These are phyloP conservation scores for Cerioporus squamosus DNA, from an alignment of 1,284 basidiomycete genomes.

Conservation along the genomic window DNA sequence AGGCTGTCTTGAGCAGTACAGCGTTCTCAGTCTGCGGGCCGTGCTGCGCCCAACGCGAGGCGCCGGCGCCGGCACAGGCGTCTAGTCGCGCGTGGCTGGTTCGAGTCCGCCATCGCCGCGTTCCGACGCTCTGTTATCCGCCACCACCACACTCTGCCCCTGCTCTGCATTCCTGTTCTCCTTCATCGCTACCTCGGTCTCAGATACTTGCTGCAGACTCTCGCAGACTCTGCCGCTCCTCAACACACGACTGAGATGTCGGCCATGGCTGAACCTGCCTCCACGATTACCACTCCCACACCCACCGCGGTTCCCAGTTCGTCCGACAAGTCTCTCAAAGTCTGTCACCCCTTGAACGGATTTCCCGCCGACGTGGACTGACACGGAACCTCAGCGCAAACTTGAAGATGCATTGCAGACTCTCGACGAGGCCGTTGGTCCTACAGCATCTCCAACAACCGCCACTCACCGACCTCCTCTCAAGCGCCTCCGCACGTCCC, in stretches of 20 bases:
- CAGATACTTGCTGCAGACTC: no score
- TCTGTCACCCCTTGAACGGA: slow-evolving; percentile 14
- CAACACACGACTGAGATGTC: neutral
- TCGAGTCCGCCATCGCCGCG: slow-evolving; percentile 19
- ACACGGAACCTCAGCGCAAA: slow-evolving; percentile 56
- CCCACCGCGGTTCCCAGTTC: slow-evolving; percentile 13
- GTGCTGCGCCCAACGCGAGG: slow-evolving; percentile 6
- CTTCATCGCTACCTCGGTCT: neutral
- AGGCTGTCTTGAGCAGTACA: neutral
- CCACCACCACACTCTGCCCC: slow-evolving; percentile 14
- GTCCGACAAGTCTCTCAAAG: slow-evolving; percentile 30
- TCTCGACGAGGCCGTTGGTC: slow-evolving; percentile 61
- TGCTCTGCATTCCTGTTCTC: neutral
- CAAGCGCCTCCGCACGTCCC: slow-evolving; percentile 57
- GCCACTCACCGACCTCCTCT: slow-evolving; percentile 45
- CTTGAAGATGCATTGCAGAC: slow-evolving; percentile 72
- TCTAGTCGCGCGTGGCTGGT: no score
- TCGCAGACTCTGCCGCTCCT: no score
- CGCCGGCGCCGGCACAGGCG: neutral
- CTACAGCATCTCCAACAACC: slow-evolving; percentile 41
- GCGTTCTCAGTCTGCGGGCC: slow-evolving; percentile 15
- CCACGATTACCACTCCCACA: slow-evolving; percentile 13
- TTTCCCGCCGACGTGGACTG: slow-evolving; percentile 20
- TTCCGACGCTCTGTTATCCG: slow-evolving; percentile 1
- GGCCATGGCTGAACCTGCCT: slow-evolving; percentile 14